These are phyloP conservation scores for Uronychia binucleata DNA, from an alignment of 73 alveolate genomes.

Conservation along the genomic window DNA sequence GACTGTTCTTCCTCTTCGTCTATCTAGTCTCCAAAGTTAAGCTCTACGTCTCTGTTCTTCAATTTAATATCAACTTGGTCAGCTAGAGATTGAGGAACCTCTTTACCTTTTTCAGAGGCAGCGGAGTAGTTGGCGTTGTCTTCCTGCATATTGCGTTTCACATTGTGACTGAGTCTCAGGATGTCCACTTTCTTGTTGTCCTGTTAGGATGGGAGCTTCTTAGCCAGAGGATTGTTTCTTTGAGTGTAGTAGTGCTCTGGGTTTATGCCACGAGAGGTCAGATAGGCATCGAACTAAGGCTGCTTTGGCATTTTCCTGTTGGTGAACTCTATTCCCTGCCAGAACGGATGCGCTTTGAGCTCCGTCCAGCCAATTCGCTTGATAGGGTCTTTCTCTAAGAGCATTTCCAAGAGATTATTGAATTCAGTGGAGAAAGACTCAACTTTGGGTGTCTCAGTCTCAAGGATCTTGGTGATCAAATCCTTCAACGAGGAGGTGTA, in stretches of 20 bases:
- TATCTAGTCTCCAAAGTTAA: slow-evolving; percentile 73
- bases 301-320: slow-evolving; percentile 72
- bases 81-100: neutral
- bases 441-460: slow-evolving; percentile 75
- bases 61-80: slow-evolving; percentile 68
- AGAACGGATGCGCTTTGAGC: slow-evolving; percentile 79
- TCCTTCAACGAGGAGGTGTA: slow-evolving; percentile 84
- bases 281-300: slow-evolving; percentile 82
- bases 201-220: slow-evolving; percentile 18
- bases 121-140: slow-evolving; percentile 26
- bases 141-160: slow-evolving; percentile 71
- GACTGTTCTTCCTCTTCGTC: neutral
- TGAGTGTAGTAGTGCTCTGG: slow-evolving; percentile 58
- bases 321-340: slow-evolving; percentile 53
- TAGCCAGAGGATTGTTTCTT: slow-evolving; percentile 38
- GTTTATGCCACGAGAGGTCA: slow-evolving; percentile 47
- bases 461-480: slow-evolving; percentile 77
- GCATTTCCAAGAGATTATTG: slow-evolving; percentile 78
- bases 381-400: slow-evolving; percentile 90
- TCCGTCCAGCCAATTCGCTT: slow-evolving; percentile 96
- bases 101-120: neutral
- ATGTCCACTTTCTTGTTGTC: slow-evolving; percentile 67
- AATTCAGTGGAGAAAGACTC: slow-evolving; percentile 84
- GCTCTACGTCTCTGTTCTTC: slow-evolving; percentile 52
- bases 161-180: slow-evolving; percentile 75